Evolutionary conservation across 768 basidiomycete species (phyloP).

Genomic region (Lyophyllum semitale): DNA sequence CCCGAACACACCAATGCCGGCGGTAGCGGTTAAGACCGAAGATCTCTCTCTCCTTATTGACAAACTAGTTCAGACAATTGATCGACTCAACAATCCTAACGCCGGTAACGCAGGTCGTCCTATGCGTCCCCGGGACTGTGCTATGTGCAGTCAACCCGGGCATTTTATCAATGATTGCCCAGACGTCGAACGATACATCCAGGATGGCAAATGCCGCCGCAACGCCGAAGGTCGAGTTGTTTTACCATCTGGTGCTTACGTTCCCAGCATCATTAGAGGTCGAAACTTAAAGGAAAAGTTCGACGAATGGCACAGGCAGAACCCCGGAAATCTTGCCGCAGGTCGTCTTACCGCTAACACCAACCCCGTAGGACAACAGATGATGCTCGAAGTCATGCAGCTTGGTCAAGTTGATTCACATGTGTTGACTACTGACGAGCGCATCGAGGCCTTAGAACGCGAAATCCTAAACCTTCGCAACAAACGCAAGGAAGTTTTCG

Average conservation of each 20-base stretch:
- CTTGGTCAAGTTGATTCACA: too few relatives aligned
- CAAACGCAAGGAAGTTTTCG: background rate
- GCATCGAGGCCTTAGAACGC: background rate
- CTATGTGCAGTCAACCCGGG: background rate
- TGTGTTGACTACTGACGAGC: background rate
- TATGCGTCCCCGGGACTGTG: background rate
- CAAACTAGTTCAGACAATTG: background rate
- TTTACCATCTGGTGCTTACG: background rate
- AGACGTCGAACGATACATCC: background rate
- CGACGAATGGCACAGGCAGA: constrained; percentile 12
- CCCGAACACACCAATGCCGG: background rate
- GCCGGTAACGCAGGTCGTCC: background rate
- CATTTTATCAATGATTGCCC: background rate
- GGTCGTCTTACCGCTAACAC: background rate
- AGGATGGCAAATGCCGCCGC: background rate
- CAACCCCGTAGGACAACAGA: background rate
- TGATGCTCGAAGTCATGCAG: background rate
- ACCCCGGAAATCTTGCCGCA: constrained; percentile 1
- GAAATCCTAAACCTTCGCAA: background rate
- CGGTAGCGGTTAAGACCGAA: background rate
- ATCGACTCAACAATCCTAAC: background rate
- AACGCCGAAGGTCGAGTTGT: background rate
- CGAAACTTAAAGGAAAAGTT: constrained; percentile 5
- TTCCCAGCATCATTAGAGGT: background rate
- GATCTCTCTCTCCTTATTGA: background rate